Conservation (phyloP, 2,329 filamentous ascomycete genomes). For the Didymella keratinophila region DNA sequence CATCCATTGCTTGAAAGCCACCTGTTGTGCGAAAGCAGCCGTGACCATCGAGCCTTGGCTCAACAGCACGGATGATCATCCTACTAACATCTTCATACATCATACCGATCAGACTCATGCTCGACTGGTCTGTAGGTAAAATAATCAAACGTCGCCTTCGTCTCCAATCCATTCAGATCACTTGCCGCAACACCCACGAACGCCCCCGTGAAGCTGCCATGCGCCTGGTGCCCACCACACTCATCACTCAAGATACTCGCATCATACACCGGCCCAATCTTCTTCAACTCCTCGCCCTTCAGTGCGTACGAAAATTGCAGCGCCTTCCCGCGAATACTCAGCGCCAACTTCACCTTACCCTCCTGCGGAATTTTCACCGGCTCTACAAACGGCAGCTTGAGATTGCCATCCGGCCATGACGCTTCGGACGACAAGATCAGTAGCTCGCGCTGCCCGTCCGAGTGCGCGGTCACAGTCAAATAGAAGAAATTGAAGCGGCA, state of each 20-base stretch:
- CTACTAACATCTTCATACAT: slow-evolving; percentile 19
- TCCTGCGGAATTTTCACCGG: slow-evolving; percentile 61
- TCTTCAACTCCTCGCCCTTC: slow-evolving; percentile 54
- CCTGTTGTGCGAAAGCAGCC: background rate
- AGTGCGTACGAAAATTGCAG: slow-evolving; percentile 67
- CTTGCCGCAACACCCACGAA: slow-evolving; percentile 48
- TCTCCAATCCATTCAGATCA: slow-evolving; percentile 42
- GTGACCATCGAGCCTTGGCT: background rate
- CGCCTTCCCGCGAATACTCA: slow-evolving; percentile 60
- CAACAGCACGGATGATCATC: background rate
- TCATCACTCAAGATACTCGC: slow-evolving; percentile 69
- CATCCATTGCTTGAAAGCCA: background rate
- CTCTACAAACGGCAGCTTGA: slow-evolving; percentile 54
- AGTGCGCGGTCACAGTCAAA: slow-evolving; percentile 64
- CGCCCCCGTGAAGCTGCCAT: slow-evolving; percentile 70
- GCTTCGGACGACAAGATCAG: slow-evolving; percentile 65
- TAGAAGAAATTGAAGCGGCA: slow-evolving; percentile 72
- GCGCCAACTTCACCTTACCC: slow-evolving; percentile 63
- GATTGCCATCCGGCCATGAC: slow-evolving; percentile 62
- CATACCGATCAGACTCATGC: slow-evolving; percentile 45
- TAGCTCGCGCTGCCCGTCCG: slow-evolving; percentile 65
- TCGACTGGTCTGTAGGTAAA: slow-evolving; percentile 43
- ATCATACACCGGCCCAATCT: slow-evolving; percentile 65
- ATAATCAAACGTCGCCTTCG: slow-evolving; percentile 43
- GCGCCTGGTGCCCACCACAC: slow-evolving; percentile 67